Evolutionary conservation across 441 rosid genomes (phyloP).

Genomic region (Populus tomentosa): DNA sequence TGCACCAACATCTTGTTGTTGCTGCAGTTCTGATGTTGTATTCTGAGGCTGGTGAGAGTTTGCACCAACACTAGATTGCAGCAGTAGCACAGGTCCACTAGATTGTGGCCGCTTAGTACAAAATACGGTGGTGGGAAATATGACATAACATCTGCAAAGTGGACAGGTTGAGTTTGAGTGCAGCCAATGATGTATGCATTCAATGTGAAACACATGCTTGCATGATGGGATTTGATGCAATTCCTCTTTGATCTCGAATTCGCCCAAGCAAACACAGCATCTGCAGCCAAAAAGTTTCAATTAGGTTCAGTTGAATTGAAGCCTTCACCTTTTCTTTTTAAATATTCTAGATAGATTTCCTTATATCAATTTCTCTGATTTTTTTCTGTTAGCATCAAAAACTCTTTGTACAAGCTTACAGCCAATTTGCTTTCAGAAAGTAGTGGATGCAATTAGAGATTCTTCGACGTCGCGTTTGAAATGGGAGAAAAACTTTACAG

Average conservation of each 20-base stretch:
- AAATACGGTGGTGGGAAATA: constrained; percentile 31
- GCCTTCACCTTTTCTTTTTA: not conserved
- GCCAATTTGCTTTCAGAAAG: not conserved
- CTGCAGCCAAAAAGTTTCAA: constrained; percentile 23
- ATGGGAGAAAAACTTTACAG: not conserved
- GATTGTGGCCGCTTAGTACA: constrained; percentile 10
- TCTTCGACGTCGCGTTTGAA: not conserved
- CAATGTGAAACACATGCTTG: constrained; percentile 79
- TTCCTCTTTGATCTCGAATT: constrained; percentile 77
- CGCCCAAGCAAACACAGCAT: constrained; percentile 94
- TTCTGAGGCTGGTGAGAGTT: constrained; percentile 12
- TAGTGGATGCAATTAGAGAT: not conserved
- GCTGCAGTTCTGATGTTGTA: constrained; percentile 10
- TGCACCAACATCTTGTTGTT: constrained; percentile 7
- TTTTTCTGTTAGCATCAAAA: not conserved
- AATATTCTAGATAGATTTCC: not conserved
- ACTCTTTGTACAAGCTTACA: not conserved
- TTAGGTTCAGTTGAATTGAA: not conserved
- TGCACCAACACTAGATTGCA: not conserved
- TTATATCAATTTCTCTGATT: not conserved
- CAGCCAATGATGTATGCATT: constrained; percentile 86
- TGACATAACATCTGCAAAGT: constrained; percentile 68
- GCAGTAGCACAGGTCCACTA: constrained; percentile 4
- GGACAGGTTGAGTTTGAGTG: constrained; percentile 86
- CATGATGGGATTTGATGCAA: constrained; percentile 77